Conservation (phyloP, 2,329 filamentous ascomycete genomes). For the Gaeumannomyces tritici region DNA sequence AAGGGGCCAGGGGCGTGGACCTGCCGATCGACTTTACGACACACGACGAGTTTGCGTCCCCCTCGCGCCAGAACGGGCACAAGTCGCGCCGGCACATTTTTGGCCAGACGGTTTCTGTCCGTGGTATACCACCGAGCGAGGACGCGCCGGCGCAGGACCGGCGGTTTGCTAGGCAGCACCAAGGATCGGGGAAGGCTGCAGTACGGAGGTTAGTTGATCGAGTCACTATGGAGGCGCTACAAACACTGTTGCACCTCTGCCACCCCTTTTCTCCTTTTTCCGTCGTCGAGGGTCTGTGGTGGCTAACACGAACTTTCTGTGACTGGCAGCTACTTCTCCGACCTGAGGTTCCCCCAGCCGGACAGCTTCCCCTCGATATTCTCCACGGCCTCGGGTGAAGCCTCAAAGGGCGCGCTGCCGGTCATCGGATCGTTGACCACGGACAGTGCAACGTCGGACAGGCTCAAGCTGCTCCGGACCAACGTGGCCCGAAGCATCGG, state of each 20-base stretch:
- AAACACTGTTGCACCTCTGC: neutral
- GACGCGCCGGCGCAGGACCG: conserved; percentile 12
- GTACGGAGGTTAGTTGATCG: conserved; percentile 8
- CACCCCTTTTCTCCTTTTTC: neutral
- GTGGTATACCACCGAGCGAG: conserved; percentile 19
- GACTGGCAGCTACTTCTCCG: neutral
- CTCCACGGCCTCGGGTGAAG: conserved; percentile 25
- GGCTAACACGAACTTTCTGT: conserved; percentile 5
- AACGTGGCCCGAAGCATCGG: conserved; percentile 54
- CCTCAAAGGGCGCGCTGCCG: conserved; percentile 30
- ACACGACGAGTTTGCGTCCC: conserved; percentile 23
- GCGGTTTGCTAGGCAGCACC: conserved; percentile 1
- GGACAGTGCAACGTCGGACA: conserved; percentile 61
- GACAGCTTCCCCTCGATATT: conserved; percentile 81
- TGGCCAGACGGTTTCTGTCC: conserved; percentile 27
- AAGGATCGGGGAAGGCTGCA: neutral
- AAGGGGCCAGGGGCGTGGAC: conserved; percentile 13
- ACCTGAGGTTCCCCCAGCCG: conserved; percentile 63
- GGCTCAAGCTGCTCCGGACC: conserved; percentile 56
- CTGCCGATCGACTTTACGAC: conserved; percentile 31
- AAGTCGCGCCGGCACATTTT: conserved; percentile 27
- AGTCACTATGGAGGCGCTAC: neutral
- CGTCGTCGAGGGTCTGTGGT: conserved; percentile 7
- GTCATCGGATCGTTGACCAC: conserved; percentile 58
- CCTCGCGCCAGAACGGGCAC: conserved; percentile 12